Conservation (phyloP, 768 basidiomycete species). For the Tubosaeta sp. region DNA sequence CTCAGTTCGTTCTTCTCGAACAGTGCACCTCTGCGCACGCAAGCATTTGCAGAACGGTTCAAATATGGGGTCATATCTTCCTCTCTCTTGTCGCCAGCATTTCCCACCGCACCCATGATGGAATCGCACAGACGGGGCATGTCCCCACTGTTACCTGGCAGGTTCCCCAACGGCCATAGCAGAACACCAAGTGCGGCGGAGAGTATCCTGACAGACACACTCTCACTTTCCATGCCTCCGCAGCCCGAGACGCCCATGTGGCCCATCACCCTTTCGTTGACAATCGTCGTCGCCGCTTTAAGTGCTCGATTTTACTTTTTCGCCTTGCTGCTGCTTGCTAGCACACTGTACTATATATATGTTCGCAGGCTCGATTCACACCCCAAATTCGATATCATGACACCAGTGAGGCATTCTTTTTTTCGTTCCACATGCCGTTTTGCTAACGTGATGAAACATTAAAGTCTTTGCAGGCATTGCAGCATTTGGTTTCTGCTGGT, state of each 20-base stretch:
- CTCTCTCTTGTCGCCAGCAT: conserved; percentile 59
- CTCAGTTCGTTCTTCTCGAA: conserved; percentile 37
- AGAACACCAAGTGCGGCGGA: conserved; percentile 40
- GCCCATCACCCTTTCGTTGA: conserved; percentile 37
- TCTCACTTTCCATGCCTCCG: conserved; percentile 25
- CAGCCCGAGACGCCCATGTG: conserved; percentile 36
- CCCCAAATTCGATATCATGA: conserved; percentile 46
- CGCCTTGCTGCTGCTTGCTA: conserved; percentile 36
- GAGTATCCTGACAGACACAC: conserved; percentile 19
- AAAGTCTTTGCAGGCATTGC: conserved; percentile 62
- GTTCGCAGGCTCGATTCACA: conserved; percentile 30
- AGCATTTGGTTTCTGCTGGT: conserved; percentile 64
- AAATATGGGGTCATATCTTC: conserved; percentile 83
- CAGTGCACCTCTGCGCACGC: conserved; percentile 34
- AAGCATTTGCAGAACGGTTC: conserved; percentile 70
- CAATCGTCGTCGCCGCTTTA: conserved; percentile 38
- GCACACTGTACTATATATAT: conserved; percentile 38
- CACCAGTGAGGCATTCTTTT: conserved; percentile 42
- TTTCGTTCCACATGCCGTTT: neutral
- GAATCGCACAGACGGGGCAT: conserved; percentile 30
- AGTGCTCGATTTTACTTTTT: conserved; percentile 42
- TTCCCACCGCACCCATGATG: conserved; percentile 38
- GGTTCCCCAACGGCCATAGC: conserved; percentile 36
- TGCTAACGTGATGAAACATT: conserved; percentile 5
- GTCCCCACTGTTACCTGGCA: conserved; percentile 45